Evolutionary conservation across 257 asterid genomes (phyloP).

Genomic region (Capsicum baccatum): DNA sequence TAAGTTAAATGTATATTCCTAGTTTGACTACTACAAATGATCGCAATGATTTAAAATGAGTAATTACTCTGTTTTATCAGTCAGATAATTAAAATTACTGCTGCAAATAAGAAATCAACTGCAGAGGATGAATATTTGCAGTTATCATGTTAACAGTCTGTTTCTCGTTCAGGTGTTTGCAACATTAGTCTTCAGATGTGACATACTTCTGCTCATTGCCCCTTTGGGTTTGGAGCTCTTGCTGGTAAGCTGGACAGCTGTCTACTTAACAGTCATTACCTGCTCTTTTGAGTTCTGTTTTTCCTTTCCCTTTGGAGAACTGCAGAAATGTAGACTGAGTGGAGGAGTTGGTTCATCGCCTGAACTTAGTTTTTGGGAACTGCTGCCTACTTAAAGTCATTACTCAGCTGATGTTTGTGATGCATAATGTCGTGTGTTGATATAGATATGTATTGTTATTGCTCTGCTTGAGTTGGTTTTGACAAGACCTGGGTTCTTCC

Average conservation of each 20-base stretch:
- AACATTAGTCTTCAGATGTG: slow-evolving; percentile 87
- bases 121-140: slow-evolving; percentile 26
- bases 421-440: background rate
- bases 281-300: slow-evolving; percentile 9
- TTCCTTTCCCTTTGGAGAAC: slow-evolving; percentile 14
- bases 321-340: background rate
- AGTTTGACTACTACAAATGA: background rate
- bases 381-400: background rate
- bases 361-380: background rate
- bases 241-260: slow-evolving; percentile 62
- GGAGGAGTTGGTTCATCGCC: slow-evolving; percentile 4
- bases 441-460: background rate
- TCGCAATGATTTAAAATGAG: background rate
- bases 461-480: background rate
- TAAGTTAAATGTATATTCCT: background rate
- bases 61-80: background rate
- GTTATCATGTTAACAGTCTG: slow-evolving; percentile 36
- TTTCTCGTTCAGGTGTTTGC: slow-evolving; percentile 74
- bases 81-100: slow-evolving; percentile 8
- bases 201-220: slow-evolving; percentile 73
- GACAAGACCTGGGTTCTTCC: background rate
- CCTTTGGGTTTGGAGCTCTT: slow-evolving; percentile 85
- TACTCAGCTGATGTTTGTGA: background rate
- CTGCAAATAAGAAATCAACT: slow-evolving; percentile 12
- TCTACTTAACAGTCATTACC: slow-evolving; percentile 23